A percentile compares a stretch with the other conserved stretches of the same genome.
phyloP scores from a whole-genome alignment of 2,329 filamentous ascomycete species.

The Mycocentrospora acerina region DNA sequence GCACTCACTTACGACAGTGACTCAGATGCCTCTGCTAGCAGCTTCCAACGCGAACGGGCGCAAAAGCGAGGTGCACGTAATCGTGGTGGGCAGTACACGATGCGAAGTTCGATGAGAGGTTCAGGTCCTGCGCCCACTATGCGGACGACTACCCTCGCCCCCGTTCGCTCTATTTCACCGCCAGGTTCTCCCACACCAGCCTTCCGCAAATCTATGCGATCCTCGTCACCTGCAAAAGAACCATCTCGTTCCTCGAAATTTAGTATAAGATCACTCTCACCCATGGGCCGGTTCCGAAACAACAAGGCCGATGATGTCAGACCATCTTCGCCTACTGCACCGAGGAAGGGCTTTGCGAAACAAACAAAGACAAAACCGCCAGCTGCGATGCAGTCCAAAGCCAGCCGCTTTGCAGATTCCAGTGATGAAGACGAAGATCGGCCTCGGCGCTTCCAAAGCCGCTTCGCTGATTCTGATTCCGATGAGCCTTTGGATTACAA shows the following conservation, averaged over 20 bases:
- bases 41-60: constrained; percentile 67
- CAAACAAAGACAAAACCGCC: constrained; percentile 21
- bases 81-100: constrained; percentile 55
- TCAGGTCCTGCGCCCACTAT: constrained; percentile 30
- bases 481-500: constrained; percentile 57
- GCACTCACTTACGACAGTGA: constrained; percentile 43
- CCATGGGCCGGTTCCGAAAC: constrained; percentile 57
- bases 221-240: constrained; percentile 30
- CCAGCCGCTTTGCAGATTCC: constrained; percentile 66
- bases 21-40: constrained; percentile 61
- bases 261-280: constrained; percentile 71
- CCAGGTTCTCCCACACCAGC: constrained; percentile 25
- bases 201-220: constrained; percentile 37
- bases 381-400: constrained; percentile 13
- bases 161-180: constrained; percentile 47
- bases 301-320: constrained; percentile 19
- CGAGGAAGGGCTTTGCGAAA: constrained; percentile 22
- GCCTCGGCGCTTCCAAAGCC: constrained; percentile 45
- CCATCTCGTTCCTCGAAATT: constrained; percentile 56
- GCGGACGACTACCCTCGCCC: constrained; percentile 24
- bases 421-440: constrained; percentile 58
- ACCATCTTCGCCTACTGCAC: constrained; percentile 15
- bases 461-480: constrained; percentile 53
- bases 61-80: constrained; percentile 23
- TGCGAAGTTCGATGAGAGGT: constrained; percentile 73